Evolutionary conservation across 192 early-diverging fungal species (phyloP).

Genomic region (Backusella liffmaniae): DNA sequence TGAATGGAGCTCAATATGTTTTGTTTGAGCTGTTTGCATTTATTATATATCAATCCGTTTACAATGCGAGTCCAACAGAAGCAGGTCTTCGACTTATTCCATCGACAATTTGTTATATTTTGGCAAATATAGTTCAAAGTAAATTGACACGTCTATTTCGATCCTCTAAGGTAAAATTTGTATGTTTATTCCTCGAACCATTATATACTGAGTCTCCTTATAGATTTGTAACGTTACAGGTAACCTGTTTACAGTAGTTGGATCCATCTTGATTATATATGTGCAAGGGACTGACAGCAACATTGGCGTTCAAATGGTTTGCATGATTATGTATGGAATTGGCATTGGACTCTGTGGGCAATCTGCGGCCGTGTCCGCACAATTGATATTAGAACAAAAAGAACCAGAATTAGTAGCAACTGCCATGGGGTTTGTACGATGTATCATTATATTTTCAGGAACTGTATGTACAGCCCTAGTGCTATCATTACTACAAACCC

Average conservation of each 20-base stretch:
- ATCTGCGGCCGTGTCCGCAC: not conserved
- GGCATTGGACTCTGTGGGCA: not conserved
- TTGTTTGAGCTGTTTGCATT: not conserved
- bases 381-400: not conserved
- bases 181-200: not conserved
- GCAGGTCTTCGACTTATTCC: slow-evolving; percentile 1
- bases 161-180: not conserved
- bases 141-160: not conserved
- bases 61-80: not conserved
- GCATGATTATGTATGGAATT: not conserved
- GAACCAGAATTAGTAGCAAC: not conserved
- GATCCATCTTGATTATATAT: not conserved
- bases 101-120: not conserved
- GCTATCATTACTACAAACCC: not conserved
- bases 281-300: not conserved
- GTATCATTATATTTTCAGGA: not conserved
- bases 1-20: not conserved
- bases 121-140: not conserved
- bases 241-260: not conserved
- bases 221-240: not conserved
- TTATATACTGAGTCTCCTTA: not conserved
- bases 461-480: not conserved
- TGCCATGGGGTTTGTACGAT: not conserved
- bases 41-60: not conserved
- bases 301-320: not conserved